Conservation (phyloP, 1,284 basidiomycete species). For the Naganishia sp. region DNA sequence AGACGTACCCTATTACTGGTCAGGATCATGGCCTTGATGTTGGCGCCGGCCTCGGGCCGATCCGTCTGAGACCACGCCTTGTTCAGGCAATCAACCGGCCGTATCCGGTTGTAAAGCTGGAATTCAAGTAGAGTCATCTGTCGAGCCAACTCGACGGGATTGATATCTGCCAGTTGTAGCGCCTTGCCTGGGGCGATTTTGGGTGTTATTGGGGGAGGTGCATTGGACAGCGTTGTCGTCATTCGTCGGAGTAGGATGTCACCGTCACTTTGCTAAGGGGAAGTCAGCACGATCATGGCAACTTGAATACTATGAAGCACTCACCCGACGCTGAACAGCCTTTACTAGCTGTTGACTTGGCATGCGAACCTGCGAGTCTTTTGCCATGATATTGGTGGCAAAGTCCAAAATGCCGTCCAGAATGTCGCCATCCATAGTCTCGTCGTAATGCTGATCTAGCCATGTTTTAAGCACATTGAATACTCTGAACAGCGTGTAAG, state of each 20-base stretch:
- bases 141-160: conserved; percentile 85
- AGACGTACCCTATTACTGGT: conserved; percentile 77
- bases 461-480: conserved; percentile 80
- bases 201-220: conserved; percentile 45
- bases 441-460: conserved; percentile 75
- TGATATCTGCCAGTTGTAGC: conserved; percentile 53
- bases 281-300: neutral
- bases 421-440: conserved; percentile 76
- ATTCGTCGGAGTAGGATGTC: conserved; percentile 23
- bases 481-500: conserved; percentile 60
- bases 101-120: conserved; percentile 80
- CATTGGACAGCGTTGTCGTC: conserved; percentile 36
- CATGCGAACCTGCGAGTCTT: conserved; percentile 58
- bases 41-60: conserved; percentile 36
- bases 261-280: conserved; percentile 18
- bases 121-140: conserved; percentile 94
- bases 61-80: conserved; percentile 46
- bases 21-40: conserved; percentile 78
- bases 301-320: conserved; percentile 44
- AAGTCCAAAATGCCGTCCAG: conserved; percentile 77
- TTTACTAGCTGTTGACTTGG: conserved; percentile 72
- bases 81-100: conserved; percentile 84
- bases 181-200: conserved; percentile 38
- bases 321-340: conserved; percentile 72
- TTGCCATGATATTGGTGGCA: conserved; percentile 61